A percentile compares a stretch with the other conserved stretches of the same genome.
These are phyloP conservation scores for Chalciporus pseudorubinellus DNA, from an alignment of 768 basidiomycete genomes.

Conservation along the genomic window DNA sequence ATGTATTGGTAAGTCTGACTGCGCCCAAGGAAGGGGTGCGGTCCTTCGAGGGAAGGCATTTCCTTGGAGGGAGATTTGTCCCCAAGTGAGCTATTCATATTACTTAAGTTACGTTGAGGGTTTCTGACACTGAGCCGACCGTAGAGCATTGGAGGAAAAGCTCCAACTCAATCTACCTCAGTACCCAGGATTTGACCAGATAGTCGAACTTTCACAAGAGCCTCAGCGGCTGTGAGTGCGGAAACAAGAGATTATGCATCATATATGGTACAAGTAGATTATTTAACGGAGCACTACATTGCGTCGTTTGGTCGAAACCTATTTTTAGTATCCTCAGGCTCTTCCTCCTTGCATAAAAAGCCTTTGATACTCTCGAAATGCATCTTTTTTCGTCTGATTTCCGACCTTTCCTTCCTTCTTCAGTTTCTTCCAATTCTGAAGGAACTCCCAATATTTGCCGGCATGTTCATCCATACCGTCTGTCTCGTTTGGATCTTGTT, in stretches of 20 bases:
- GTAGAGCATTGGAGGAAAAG: slow-evolving; percentile 69
- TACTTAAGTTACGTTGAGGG: background rate
- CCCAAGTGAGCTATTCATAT: slow-evolving; percentile 59
- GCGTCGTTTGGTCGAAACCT: too few species aligned
- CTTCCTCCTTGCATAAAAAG: background rate
- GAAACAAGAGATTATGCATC: background rate
- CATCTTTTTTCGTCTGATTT: background rate
- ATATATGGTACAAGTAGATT: too few species aligned
- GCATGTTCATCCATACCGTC: background rate
- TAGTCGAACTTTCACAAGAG: slow-evolving; percentile 64
- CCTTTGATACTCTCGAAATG: background rate
- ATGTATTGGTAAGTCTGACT: slow-evolving; percentile 86
- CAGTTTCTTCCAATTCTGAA: slow-evolving; percentile 6
- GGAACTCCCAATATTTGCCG: background rate
- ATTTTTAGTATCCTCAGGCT: too few species aligned
- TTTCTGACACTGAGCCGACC: slow-evolving; percentile 1
- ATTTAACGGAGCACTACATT: too few species aligned
- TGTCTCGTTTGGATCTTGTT: too few species aligned
- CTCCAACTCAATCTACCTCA: slow-evolving; percentile 76
- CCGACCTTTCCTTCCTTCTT: slow-evolving; percentile 1
- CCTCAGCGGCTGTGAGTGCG: slow-evolving; percentile 6
- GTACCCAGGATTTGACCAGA: slow-evolving; percentile 78
- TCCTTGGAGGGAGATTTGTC: slow-evolving; percentile 91
- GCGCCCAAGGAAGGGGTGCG: slow-evolving; percentile 90
- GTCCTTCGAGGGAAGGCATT: slow-evolving; percentile 78